These are phyloP conservation scores for Jaapia argillacea DNA, from an alignment of 768 basidiomycete species.

Conservation along the genomic window DNA sequence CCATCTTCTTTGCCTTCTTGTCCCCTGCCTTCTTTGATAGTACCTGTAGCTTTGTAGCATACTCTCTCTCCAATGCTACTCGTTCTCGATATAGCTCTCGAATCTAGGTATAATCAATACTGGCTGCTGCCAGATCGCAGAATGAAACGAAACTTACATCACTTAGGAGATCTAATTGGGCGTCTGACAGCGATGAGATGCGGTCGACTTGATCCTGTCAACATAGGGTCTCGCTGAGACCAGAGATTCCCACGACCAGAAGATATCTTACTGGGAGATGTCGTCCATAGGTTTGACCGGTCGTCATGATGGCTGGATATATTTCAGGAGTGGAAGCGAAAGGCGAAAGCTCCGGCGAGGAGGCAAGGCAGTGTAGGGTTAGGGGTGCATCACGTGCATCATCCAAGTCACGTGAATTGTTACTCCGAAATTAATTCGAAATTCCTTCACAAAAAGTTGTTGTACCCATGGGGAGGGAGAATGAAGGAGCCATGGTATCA, in stretches of 20 bases:
- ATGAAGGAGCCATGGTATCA: too few relatives aligned
- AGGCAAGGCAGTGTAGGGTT: too few relatives aligned
- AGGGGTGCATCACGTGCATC: too few relatives aligned
- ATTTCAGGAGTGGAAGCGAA: too few relatives aligned
- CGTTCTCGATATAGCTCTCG: slow-evolving; percentile 65
- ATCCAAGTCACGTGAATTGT: too few relatives aligned
- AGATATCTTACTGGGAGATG: slow-evolving; percentile 41
- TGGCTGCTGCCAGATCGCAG: neutral
- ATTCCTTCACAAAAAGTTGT: too few relatives aligned
- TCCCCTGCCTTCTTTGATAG: slow-evolving; percentile 61
- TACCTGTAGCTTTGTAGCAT: slow-evolving; percentile 58
- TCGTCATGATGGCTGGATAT: slow-evolving; percentile 4
- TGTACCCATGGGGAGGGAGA: too few relatives aligned
- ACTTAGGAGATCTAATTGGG: slow-evolving; percentile 33
- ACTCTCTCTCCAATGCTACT: slow-evolving; percentile 66
- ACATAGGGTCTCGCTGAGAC: too few relatives aligned
- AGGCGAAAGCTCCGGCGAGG: too few relatives aligned
- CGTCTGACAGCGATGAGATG: slow-evolving; percentile 45
- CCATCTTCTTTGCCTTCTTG: slow-evolving; percentile 53
- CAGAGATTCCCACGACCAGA: neutral
- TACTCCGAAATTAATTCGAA: too few relatives aligned
- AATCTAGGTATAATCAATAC: slow-evolving; percentile 32
- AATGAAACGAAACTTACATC: slow-evolving; percentile 5
- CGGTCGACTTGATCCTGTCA: slow-evolving; percentile 65
- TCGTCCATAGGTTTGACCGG: slow-evolving; percentile 36